A percentile compares a stretch with the other conserved stretches of the same genome.
Evolutionary conservation across 768 basidiomycete species (phyloP).

Genomic region (Clitopilus hobsonii): DNA sequence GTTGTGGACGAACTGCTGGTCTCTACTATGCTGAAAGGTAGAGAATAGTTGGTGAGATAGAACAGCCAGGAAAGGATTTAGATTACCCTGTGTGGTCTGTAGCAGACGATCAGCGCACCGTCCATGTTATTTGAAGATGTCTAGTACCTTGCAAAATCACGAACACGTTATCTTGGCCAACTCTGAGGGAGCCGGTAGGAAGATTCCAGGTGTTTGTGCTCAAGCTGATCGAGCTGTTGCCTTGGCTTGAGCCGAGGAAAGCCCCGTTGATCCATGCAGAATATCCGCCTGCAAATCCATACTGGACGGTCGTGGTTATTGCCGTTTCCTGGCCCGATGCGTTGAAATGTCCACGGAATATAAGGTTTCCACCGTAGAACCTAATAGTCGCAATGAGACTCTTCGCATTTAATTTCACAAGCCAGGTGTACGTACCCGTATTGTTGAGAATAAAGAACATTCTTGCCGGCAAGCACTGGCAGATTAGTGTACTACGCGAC

Average conservation of each 20-base stretch:
- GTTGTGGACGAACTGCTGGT: constrained; percentile 36
- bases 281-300: constrained; percentile 48
- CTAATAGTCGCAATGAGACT: constrained; percentile 16
- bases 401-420: not conserved
- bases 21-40: constrained; percentile 32
- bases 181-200: constrained; percentile 26
- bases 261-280: constrained; percentile 45
- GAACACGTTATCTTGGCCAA: constrained; percentile 37
- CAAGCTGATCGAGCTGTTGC: constrained; percentile 35
- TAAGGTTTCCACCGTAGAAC: constrained; percentile 47
- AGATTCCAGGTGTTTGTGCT: constrained; percentile 39
- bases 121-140: not conserved
- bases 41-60: not conserved
- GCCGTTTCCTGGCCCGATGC: constrained; percentile 44
- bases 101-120: not conserved
- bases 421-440: constrained; percentile 32
- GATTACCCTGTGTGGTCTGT: constrained; percentile 47
- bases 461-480: constrained; percentile 35
- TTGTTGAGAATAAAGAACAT: constrained; percentile 48
- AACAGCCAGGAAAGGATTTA: not conserved
- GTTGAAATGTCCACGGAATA: constrained; percentile 51
- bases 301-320: constrained; percentile 41
- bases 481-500: constrained; percentile 42
- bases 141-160: constrained; percentile 28
- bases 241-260: constrained; percentile 46